phyloP scores from a whole-genome alignment of 1,139 yeast genomes.

The Candida sp. region DNA sequence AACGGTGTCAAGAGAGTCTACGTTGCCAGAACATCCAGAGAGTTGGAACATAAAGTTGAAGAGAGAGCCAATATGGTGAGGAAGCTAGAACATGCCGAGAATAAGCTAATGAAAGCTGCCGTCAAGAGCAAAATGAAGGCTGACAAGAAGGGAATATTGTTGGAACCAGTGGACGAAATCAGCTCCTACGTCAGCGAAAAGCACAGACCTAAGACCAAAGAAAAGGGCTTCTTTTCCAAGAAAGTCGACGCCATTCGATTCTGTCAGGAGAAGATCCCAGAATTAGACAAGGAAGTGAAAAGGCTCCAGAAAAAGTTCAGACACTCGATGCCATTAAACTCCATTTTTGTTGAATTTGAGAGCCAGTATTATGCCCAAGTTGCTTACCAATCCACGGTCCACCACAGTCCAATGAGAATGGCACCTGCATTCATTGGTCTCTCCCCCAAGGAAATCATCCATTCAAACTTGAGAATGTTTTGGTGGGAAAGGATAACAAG shows the following conservation, averaged over 20 bases:
- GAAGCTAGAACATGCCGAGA: slow-evolving; percentile 74
- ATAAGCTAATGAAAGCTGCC: slow-evolving; percentile 60
- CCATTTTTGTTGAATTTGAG: slow-evolving; percentile 73
- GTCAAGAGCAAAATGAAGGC: slow-evolving; percentile 66
- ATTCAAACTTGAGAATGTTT: slow-evolving; percentile 74
- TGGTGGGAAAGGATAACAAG: slow-evolving; percentile 86
- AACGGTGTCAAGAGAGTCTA: slow-evolving; percentile 76
- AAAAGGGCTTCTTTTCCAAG: slow-evolving; percentile 55
- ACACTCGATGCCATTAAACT: slow-evolving; percentile 50
- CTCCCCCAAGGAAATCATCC: slow-evolving; percentile 64
- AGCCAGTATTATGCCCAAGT: slow-evolving; percentile 73
- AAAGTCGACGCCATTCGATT: slow-evolving; percentile 67
- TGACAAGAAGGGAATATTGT: slow-evolving; percentile 58
- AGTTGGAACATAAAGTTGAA: slow-evolving; percentile 59
- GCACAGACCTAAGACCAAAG: slow-evolving; percentile 75
- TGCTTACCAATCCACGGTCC: slow-evolving; percentile 64
- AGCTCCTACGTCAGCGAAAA: slow-evolving; percentile 71
- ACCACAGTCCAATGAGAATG: slow-evolving; percentile 57
- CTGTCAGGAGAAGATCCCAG: slow-evolving; percentile 58
- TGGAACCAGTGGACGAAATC: slow-evolving; percentile 56
- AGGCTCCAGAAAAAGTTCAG: slow-evolving; percentile 51
- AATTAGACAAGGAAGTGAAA: slow-evolving; percentile 57
- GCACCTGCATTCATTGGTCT: slow-evolving; percentile 56
- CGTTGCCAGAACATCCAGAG: slow-evolving; percentile 70
- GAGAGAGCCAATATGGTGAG: slow-evolving; percentile 65